These are phyloP conservation scores for Pseudopithomyces chartarum DNA, from an alignment of 2,329 filamentous ascomycete genomes.

Conservation along the genomic window DNA sequence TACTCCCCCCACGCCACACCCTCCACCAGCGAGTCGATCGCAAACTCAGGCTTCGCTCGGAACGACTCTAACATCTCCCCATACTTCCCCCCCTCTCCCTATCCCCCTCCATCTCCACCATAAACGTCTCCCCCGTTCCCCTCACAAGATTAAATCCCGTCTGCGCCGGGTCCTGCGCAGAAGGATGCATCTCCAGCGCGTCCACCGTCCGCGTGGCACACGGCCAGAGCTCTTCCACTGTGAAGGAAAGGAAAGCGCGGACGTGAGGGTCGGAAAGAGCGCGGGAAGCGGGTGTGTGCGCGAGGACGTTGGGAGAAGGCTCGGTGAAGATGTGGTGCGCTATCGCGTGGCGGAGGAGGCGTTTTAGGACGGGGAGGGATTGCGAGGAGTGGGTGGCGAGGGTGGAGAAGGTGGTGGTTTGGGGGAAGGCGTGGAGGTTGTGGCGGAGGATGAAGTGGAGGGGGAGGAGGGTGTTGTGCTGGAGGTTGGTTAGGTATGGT, in stretches of 20 bases:
- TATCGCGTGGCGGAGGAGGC: slow-evolving; percentile 1
- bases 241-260: not conserved
- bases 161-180: not conserved
- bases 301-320: not conserved
- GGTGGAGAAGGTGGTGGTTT: not conserved
- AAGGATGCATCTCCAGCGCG: not conserved
- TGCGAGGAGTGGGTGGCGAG: not conserved
- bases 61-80: not conserved
- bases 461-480: not conserved
- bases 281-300: not conserved
- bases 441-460: not conserved
- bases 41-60: not conserved
- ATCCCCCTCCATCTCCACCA: not conserved
- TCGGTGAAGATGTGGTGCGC: not conserved
- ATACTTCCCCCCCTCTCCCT: not conserved
- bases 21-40: not conserved
- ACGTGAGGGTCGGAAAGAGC: not conserved
- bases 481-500: not conserved
- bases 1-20: not conserved
- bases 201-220: not conserved
- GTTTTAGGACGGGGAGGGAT: not conserved
- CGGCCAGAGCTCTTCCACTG: slow-evolving; percentile 2
- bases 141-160: not conserved
- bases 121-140: not conserved
- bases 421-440: not conserved